Percentiles rank a stretch among this genome's conserved stretches.
These are phyloP conservation scores for Protea cynaroides DNA, from an alignment of 164 flowering plant genomes.

Conservation along the genomic window DNA sequence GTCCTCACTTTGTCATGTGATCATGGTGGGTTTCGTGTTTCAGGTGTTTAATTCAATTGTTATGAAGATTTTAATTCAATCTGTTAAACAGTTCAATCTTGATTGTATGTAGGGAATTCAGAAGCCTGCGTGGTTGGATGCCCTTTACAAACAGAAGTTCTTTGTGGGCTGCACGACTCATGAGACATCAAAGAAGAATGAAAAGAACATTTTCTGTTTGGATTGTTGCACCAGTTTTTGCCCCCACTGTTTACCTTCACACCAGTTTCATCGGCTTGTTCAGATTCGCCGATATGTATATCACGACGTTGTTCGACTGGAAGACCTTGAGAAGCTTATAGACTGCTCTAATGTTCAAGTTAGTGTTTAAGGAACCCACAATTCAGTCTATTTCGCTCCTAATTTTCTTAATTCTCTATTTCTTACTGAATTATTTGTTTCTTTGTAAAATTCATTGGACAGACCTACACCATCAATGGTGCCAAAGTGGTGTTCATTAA, in stretches of 20 bases:
- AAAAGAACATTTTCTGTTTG: conserved; percentile 81
- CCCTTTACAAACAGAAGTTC: conserved; percentile 63
- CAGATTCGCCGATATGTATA: conserved; percentile 91
- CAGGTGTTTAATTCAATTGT: neutral
- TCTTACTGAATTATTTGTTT: neutral
- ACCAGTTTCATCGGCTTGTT: conserved; percentile 67
- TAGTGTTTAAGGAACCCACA: neutral
- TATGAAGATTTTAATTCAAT: neutral
- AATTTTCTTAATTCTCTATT: neutral
- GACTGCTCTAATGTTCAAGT: conserved; percentile 94
- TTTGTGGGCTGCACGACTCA: conserved; percentile 66
- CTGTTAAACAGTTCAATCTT: neutral
- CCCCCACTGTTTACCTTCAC: conserved; percentile 76
- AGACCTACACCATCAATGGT: conserved; percentile 88
- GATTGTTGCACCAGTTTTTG: conserved; percentile 91
- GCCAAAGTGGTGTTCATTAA: conserved; percentile 92
- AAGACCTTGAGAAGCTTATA: conserved; percentile 81
- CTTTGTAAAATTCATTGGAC: neutral
- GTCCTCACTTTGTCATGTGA: conserved; percentile 10
- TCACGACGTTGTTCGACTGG: conserved; percentile 80
- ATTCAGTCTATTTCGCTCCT: neutral
- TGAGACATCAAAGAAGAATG: conserved; percentile 78
- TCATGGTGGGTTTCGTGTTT: conserved; percentile 26
- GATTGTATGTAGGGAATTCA: conserved; percentile 43
- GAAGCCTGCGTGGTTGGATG: conserved; percentile 88